Conservation (phyloP, 2,329 filamentous ascomycete species). For the Cordyceps cateniannulata region DNA sequence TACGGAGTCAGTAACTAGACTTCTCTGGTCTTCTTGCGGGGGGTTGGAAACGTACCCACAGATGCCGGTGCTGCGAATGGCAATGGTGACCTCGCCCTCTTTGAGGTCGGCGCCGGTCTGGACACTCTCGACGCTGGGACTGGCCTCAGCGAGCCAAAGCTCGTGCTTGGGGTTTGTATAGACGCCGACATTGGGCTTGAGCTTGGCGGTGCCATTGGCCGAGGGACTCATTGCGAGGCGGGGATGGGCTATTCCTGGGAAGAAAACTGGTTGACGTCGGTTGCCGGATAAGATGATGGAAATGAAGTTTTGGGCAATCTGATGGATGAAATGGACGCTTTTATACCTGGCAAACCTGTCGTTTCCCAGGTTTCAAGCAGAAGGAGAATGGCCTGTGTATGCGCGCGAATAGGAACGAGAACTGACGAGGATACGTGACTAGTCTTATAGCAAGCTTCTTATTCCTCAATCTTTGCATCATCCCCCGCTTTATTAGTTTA, state of each 20-base stretch:
- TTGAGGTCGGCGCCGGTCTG: slow-evolving; percentile 61
- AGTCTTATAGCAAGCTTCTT: background rate
- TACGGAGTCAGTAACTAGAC: background rate
- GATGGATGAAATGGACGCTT: background rate
- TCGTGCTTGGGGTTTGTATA: slow-evolving; percentile 93
- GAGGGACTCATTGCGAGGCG: slow-evolving; percentile 12
- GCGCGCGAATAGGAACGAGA: background rate
- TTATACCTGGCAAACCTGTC: background rate
- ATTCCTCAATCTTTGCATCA: background rate
- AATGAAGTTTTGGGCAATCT: background rate
- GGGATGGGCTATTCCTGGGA: background rate
- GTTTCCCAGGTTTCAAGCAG: background rate
- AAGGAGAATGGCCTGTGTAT: background rate
- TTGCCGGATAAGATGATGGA: background rate
- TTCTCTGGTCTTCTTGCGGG: no score
- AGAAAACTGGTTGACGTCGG: background rate
- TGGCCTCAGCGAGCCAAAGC: slow-evolving; percentile 76
- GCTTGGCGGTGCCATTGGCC: slow-evolving; percentile 12
- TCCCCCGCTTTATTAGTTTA: background rate
- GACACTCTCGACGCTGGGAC: slow-evolving; percentile 70
- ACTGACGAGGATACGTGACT: background rate
- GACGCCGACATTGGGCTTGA: slow-evolving; percentile 87
- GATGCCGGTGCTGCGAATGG: slow-evolving; percentile 90
- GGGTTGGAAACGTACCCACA: slow-evolving; percentile 63
- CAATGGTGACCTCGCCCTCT: slow-evolving; percentile 78